Evolutionary conservation across 2,329 filamentous ascomycete species (phyloP).

Genomic region (Neopestalotiopsis rosae): DNA sequence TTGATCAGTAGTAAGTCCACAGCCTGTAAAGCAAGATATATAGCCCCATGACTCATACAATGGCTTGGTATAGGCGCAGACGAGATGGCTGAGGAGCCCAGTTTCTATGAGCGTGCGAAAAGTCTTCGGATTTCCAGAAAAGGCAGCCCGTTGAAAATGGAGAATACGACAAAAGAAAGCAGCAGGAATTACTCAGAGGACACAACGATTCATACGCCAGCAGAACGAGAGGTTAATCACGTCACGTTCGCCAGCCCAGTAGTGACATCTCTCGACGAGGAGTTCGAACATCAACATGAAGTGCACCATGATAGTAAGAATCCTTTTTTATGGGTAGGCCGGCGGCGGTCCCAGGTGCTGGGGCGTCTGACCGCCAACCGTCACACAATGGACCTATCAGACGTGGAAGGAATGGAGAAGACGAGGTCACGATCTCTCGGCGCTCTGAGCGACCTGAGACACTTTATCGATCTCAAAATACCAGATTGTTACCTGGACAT

Average conservation of each 20-base stretch:
- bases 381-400: slow-evolving; percentile 22
- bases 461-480: slow-evolving; percentile 33
- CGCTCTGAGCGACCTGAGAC: slow-evolving; percentile 14
- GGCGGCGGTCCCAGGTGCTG: slow-evolving; percentile 31
- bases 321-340: slow-evolving; percentile 40
- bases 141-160: neutral
- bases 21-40: neutral
- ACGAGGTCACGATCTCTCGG: slow-evolving; percentile 16
- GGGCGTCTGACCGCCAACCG: slow-evolving; percentile 24
- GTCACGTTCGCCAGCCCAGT: slow-evolving; percentile 3
- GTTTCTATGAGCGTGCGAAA: neutral
- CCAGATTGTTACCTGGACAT: slow-evolving; percentile 33
- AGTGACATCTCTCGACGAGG: neutral
- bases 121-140: neutral
- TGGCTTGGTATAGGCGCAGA: neutral
- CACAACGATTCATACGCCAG: slow-evolving; percentile 33
- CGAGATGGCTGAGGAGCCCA: neutral
- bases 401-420: slow-evolving; percentile 24
- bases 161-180: slow-evolving; percentile 12
- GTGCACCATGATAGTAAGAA: slow-evolving; percentile 23
- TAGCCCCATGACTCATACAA: neutral
- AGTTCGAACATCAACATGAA: neutral
- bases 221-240: neutral
- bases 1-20: slow-evolving; percentile 28
- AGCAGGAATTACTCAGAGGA: slow-evolving; percentile 29